Base-by-base conservation (phyloP, 106 monocot genomes). In the Dioscorea dumetorum region DNA sequence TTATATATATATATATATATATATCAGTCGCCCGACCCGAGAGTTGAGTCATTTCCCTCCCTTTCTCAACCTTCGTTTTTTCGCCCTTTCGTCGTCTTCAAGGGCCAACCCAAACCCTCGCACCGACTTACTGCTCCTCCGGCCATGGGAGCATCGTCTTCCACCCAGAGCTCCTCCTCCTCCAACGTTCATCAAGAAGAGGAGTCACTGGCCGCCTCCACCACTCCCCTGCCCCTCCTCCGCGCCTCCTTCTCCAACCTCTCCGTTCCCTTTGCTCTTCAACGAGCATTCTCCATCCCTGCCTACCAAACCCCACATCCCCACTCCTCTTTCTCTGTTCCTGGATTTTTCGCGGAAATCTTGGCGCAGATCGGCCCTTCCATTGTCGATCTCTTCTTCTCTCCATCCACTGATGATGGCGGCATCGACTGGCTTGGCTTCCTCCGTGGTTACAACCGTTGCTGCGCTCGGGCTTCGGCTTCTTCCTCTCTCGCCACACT, bases 81-180 rank as follows among this genome's bases (percentile, higher is more conserved):
- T 41, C 41, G 41, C 10, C 41, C 41, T 41, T 41, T 41, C 41
- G 9, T 6, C 41, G 0, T 41, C 41, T 1, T 41, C 41, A 41
- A 41, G 41, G 10, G 41, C 41, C 15, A 19, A 19, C 51, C 51
- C 12, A 51, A 51, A 51, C 51, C 17, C 51, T 17, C 1, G 51
- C 15, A 54, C 54, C 5, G 9, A 12, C 19, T 54, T 54, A 18
- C 19, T 51, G 18, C 15, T 54, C 58, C 19, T 32, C 58, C n/a
- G 52, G 48, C 61, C 51, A 95, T 95, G 95, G 95, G 95, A 7
- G 86, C 85, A 2, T 78, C 90, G 2, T 72, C 87, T n/a, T 90
- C 94, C 8, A 80, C 66, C 49, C 59, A 56, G 14, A 33, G 48
- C 66, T 67, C 4, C 18, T 70, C 20, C 48, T 22, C 82, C 18